Conservation (phyloP, 257 asterid species). For the Rauvolfia tetraphylla region DNA sequence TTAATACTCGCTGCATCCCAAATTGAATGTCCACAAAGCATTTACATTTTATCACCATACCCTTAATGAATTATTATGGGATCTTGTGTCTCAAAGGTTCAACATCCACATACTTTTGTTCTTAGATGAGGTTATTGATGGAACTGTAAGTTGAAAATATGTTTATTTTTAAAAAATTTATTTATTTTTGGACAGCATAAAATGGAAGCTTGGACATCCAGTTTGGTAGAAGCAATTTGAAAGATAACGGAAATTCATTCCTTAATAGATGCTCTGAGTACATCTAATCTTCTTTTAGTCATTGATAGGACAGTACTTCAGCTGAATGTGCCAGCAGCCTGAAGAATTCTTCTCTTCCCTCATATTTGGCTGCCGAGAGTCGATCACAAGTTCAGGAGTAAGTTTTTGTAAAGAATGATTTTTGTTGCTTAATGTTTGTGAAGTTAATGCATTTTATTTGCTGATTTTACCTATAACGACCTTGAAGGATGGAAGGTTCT, state of each 20-base stretch:
- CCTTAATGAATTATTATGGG: not conserved
- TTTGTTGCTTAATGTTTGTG: constrained; percentile 7
- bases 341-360: constrained; percentile 29
- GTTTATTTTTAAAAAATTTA: not conserved
- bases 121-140: not conserved
- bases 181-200: not conserved
- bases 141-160: not conserved
- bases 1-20: not conserved
- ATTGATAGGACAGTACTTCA: constrained; percentile 47
- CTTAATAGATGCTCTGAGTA: not conserved
- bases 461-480: constrained; percentile 21
- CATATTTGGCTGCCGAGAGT: constrained; percentile 34
- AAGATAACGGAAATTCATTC: not conserved
- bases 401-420: constrained; percentile 12
- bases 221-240: not conserved
- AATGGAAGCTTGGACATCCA: not conserved
- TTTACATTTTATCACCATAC: not conserved
- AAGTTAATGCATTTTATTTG: constrained; percentile 3
- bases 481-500: constrained; percentile 37
- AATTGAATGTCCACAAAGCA: not conserved
- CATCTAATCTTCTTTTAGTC: constrained; percentile 11
- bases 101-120: not conserved
- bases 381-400: constrained; percentile 44
- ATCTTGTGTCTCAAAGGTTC: not conserved
- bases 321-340: constrained; percentile 27